Evolutionary conservation across 495 filamentous ascomycete genomes (phyloP).

Genomic region (Penicillium macrosclerotiorum): DNA sequence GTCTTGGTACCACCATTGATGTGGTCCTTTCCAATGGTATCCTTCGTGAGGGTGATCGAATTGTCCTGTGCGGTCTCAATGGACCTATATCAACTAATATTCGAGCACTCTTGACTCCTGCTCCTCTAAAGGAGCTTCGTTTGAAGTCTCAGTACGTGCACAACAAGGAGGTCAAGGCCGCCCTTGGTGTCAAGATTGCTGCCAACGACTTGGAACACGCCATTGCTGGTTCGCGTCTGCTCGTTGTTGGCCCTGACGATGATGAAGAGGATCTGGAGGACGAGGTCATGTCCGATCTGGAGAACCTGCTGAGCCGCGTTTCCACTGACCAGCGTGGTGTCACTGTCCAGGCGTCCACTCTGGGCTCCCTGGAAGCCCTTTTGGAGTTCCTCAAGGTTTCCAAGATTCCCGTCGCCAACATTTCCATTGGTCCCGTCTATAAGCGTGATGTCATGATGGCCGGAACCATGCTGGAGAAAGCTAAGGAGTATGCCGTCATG

Average conservation of each 20-base stretch:
- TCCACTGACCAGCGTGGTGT: constrained; percentile 91
- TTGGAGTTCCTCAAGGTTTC: constrained; percentile 91
- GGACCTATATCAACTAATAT: constrained; percentile 94
- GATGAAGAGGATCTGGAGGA: constrained; percentile 96
- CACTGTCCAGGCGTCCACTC: constrained; percentile 93
- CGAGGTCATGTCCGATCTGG: constrained; percentile 94
- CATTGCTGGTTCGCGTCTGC: constrained; percentile 92
- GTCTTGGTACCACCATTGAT: constrained; percentile 97
- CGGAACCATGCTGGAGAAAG: constrained; percentile 95
- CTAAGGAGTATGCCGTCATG: constrained; percentile 96
- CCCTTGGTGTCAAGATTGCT: constrained; percentile 97
- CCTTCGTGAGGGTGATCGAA: constrained; percentile 87
- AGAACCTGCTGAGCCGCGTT: constrained; percentile 84
- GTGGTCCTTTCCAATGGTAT: constrained; percentile 96
- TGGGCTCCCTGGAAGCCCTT: constrained; percentile 94
- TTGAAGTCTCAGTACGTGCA: constrained; percentile 95
- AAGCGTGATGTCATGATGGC: constrained; percentile 98
- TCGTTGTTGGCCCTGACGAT: constrained; percentile 91
- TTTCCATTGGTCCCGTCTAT: constrained; percentile 96
- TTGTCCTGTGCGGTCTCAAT: constrained; percentile 93
- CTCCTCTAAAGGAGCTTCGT: constrained; percentile 89
- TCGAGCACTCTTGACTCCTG: constrained; percentile 92
- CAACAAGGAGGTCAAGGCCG: constrained; percentile 98
- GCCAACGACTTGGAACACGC: constrained; percentile 94
- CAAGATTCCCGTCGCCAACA: constrained; percentile 96